Percentiles rank a stretch among this genome's conserved stretches.
These are phyloP conservation scores for Tremella fuciformis DNA, from an alignment of 768 basidiomycete species.

Conservation along the genomic window DNA sequence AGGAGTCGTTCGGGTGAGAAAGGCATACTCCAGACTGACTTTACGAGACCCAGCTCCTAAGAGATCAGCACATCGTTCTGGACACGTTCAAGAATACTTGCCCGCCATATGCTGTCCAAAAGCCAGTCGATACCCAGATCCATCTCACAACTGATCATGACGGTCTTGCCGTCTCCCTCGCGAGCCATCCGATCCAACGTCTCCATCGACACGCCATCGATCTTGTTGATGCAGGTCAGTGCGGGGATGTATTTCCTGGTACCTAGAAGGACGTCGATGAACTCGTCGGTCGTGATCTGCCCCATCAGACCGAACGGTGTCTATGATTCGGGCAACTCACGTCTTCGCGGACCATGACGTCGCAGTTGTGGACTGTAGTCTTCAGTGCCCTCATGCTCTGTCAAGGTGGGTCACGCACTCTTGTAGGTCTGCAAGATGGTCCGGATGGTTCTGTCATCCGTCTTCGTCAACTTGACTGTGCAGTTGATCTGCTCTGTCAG, in stretches of 20 bases:
- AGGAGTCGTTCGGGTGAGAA: not conserved
- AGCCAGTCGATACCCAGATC: slow-evolving; percentile 66
- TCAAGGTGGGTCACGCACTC: slow-evolving; percentile 50
- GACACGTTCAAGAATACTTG: slow-evolving; percentile 18
- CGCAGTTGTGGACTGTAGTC: slow-evolving; percentile 60
- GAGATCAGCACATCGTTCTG: slow-evolving; percentile 4
- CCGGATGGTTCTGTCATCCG: slow-evolving; percentile 90
- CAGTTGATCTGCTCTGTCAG: slow-evolving; percentile 63
- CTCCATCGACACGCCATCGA: slow-evolving; percentile 62
- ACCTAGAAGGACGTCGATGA: slow-evolving; percentile 96
- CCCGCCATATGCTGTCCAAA: slow-evolving; percentile 55
- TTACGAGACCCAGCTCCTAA: slow-evolving; percentile 47
- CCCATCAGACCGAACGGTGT: slow-evolving; percentile 8
- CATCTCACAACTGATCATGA: slow-evolving; percentile 97
- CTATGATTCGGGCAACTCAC: slow-evolving; percentile 55
- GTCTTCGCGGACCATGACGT: slow-evolving; percentile 98
- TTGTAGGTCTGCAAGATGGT: slow-evolving; percentile 91
- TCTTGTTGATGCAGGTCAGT: slow-evolving; percentile 93
- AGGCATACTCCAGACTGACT: slow-evolving; percentile 25
- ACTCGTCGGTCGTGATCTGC: slow-evolving; percentile 91
- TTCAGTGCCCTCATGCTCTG: not conserved
- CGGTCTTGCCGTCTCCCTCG: slow-evolving; percentile 66
- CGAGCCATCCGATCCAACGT: slow-evolving; percentile 44
- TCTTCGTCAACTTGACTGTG: slow-evolving; percentile 90
- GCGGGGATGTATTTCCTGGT: slow-evolving; percentile 94